Base-by-base conservation (phyloP, 148 eudicot genomes). In the Heliosperma pusillum region DNA sequence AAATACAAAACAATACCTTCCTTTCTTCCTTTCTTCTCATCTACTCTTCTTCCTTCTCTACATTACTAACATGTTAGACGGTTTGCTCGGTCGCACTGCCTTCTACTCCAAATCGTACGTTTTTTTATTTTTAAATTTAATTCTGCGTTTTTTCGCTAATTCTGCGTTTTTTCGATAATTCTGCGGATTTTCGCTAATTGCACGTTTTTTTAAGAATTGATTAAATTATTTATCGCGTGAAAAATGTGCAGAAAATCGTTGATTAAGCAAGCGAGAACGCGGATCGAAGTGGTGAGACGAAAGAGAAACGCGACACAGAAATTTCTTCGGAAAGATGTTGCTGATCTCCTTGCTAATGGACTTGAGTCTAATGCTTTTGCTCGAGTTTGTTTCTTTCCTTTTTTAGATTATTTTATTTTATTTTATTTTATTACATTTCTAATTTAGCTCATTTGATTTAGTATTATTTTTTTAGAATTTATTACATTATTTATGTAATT, bases 271-370 rank as follows among this genome's bases (percentile, higher is more conserved):
- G 85, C 90, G 19, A 82, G 90, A 79, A 83, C 87, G 27, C 80
- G 98, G 76, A 88, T 93, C 74, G 97, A 87, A 25, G 90, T 80
- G 81, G 77, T 91, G 72, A 72, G 92, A 55, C 74, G 86, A 78
- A 86, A 89, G 79, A 81, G 89, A 66, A 90, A 81, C 81, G 97
- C 98, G 61, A 93, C 92, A 70, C 89, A 88, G 82, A 89, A 89
- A 90, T 91, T 93, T 78, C 84, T 91, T 12, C 89, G 88, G 73
- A 89, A 92, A 45, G 96, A 91, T 82, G 86, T 93, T 61, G 92
- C 88, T 36, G 89, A 93, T 84, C 80, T 93, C 44, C 94, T 93
- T 17, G 82, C 89, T 57, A 82, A 86, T 80, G 91, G 92, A 36
- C 91, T 89, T 50, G 97, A 93, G 44, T 79, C 78, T 61, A 88